Conservation (phyloP, 2,329 filamentous ascomycete species). For the Metarhizium brunneum region DNA sequence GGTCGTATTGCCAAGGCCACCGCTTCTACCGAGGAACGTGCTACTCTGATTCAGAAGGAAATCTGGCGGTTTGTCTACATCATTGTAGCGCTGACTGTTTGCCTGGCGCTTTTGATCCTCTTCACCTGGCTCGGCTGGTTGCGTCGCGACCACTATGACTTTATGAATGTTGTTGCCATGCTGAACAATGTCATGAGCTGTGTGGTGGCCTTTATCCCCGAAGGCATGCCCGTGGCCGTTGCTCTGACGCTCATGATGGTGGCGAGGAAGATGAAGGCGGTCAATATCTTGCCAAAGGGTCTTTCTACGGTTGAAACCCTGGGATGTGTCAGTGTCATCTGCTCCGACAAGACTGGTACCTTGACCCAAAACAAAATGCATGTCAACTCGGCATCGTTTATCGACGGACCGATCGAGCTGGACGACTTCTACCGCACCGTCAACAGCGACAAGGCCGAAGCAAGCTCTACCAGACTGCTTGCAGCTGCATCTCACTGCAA, state of each 20-base stretch:
- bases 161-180: constrained; percentile 33
- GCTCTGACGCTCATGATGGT: constrained; percentile 33
- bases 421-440: constrained; percentile 16
- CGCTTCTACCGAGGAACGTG: constrained; percentile 24
- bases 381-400: constrained; percentile 27
- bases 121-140: constrained; percentile 37
- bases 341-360: constrained; percentile 33
- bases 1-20: constrained; percentile 30
- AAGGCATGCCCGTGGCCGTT: constrained; percentile 30
- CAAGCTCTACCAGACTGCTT: constrained; percentile 14
- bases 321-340: constrained; percentile 34
- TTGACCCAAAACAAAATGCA: constrained; percentile 36
- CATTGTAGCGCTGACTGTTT: constrained; percentile 28
- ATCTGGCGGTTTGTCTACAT: constrained; percentile 34
- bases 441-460: constrained; percentile 8
- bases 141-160: constrained; percentile 23
- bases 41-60: constrained; percentile 31
- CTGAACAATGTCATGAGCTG: constrained; percentile 37
- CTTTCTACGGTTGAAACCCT: constrained; percentile 32
- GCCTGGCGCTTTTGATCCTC: constrained; percentile 30
- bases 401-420: constrained; percentile 21
- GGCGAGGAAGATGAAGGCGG: constrained; percentile 31
- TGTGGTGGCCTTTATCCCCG: constrained; percentile 29
- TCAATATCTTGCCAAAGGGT: constrained; percentile 31
- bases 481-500: constrained; percentile 29